Evolutionary conservation across 208 protist genomes (phyloP).

Genomic region (Leptomonas pyrrhocoris): DNA sequence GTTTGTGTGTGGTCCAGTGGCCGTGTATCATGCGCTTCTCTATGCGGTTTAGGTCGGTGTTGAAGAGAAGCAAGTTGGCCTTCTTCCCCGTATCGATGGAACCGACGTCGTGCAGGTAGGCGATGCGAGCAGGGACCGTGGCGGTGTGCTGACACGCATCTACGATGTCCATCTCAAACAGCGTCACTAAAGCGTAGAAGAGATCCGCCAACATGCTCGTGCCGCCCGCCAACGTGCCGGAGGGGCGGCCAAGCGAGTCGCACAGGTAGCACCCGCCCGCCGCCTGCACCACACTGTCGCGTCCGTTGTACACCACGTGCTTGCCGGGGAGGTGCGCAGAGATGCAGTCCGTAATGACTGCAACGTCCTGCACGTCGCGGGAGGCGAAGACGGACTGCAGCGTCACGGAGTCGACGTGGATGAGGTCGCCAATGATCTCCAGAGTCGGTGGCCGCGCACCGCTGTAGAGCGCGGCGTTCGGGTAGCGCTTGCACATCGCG

Average conservation of each 20-base stretch:
- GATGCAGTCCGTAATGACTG: constrained; percentile 78
- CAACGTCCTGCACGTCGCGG: constrained; percentile 51
- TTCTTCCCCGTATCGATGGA: constrained; percentile 46
- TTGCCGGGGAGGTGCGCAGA: constrained; percentile 59
- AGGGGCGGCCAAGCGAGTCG: constrained; percentile 51
- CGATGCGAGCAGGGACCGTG: constrained; percentile 67
- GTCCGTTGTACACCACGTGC: constrained; percentile 65
- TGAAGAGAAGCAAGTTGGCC: constrained; percentile 68
- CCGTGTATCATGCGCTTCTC: constrained; percentile 60
- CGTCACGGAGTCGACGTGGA: constrained; percentile 61
- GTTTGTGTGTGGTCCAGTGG: constrained; percentile 43
- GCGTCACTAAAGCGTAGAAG: constrained; percentile 65
- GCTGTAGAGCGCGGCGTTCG: constrained; percentile 57
- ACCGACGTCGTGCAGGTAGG: constrained; percentile 52
- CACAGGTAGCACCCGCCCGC: constrained; percentile 66
- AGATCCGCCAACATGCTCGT: constrained; percentile 65
- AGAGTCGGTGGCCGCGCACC: constrained; percentile 57
- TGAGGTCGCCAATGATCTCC: constrained; percentile 70
- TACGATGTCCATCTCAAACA: constrained; percentile 59
- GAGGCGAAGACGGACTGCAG: constrained; percentile 54
- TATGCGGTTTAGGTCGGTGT: constrained; percentile 56
- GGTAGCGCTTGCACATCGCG: constrained; percentile 56
- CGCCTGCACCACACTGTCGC: constrained; percentile 55
- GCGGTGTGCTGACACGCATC: constrained; percentile 57
- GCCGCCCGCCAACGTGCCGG: constrained; percentile 59